These are phyloP conservation scores for Samsoniella hepiali DNA, from an alignment of 2,329 filamentous ascomycete species.

Conservation along the genomic window DNA sequence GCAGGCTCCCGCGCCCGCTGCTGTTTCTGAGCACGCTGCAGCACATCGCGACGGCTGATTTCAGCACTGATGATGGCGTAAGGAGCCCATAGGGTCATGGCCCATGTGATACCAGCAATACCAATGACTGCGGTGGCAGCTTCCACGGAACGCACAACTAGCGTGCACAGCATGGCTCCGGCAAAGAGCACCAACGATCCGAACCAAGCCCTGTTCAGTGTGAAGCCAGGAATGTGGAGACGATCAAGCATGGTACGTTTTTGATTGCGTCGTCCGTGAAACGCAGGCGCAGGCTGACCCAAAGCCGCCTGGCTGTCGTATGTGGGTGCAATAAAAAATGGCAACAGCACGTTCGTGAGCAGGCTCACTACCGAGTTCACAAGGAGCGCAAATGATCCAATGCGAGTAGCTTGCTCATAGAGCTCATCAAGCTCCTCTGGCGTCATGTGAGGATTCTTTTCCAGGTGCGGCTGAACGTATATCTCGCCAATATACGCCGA, in stretches of 20 bases:
- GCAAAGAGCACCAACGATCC: slow-evolving; percentile 81
- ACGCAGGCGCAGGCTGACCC: slow-evolving; percentile 21
- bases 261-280: slow-evolving; percentile 30
- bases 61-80: slow-evolving; percentile 94
- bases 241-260: slow-evolving; percentile 50
- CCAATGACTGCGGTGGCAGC: slow-evolving; percentile 75
- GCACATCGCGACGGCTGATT: slow-evolving; percentile 75
- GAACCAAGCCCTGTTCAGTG: slow-evolving; percentile 85
- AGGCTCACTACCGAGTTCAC: slow-evolving; percentile 86
- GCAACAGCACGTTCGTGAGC: slow-evolving; percentile 74
- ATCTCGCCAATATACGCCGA: slow-evolving; percentile 93
- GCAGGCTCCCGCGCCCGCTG: slow-evolving; percentile 17
- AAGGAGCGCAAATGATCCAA: slow-evolving; percentile 85
- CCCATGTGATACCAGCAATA: slow-evolving; percentile 86
- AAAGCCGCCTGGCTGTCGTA: slow-evolving; percentile 53
- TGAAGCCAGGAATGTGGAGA: slow-evolving; percentile 77
- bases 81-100: slow-evolving; percentile 87
- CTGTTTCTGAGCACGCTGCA: slow-evolving; percentile 39
- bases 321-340: slow-evolving; percentile 79
- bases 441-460: slow-evolving; percentile 73
- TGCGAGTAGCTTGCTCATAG: slow-evolving; percentile 80
- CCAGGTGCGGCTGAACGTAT: slow-evolving; percentile 79
- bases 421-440: slow-evolving; percentile 71
- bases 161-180: slow-evolving; percentile 75
- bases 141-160: slow-evolving; percentile 69